Evolutionary conservation across 2,329 filamentous ascomycete genomes (phyloP).

Genomic region (Fonsecaea multimorphosa): DNA sequence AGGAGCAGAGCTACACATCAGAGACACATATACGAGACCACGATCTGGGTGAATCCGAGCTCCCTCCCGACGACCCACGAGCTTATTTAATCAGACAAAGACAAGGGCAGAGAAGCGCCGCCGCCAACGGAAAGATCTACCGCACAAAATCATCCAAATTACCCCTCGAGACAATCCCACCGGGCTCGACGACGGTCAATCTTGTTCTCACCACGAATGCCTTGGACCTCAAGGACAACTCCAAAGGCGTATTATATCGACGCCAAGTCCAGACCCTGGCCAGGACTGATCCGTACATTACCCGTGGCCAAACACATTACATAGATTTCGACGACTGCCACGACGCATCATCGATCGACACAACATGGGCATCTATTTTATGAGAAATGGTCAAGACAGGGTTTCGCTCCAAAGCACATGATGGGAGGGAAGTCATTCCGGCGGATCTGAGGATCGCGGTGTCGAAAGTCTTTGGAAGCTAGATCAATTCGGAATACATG

Average conservation of each 20-base stretch:
- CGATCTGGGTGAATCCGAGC: neutral
- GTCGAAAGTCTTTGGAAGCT: neutral
- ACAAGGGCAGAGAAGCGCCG: neutral
- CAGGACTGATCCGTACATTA: slow-evolving; percentile 9
- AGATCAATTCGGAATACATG: too few relatives aligned
- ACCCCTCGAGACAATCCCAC: slow-evolving; percentile 30
- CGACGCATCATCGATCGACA: slow-evolving; percentile 2
- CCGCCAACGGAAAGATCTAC: slow-evolving; percentile 15
- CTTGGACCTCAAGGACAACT: slow-evolving; percentile 15
- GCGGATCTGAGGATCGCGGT: slow-evolving; percentile 13
- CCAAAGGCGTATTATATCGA: neutral
- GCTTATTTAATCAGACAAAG: slow-evolving; percentile 43
- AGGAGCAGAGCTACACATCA: neutral
- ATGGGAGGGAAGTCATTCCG: slow-evolving; percentile 11
- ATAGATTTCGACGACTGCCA: slow-evolving; percentile 3
- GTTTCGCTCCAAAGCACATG: neutral
- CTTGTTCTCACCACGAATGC: slow-evolving; percentile 4
- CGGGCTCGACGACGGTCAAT: slow-evolving; percentile 16
- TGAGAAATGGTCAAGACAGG: slow-evolving; percentile 5
- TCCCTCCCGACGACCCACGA: slow-evolving; percentile 43
- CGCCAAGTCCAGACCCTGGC: neutral
- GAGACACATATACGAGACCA: neutral
- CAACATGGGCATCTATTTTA: neutral
- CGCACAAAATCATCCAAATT: slow-evolving; percentile 33
- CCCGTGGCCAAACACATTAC: neutral